A percentile compares a stretch with the other conserved stretches of the same genome.
These are phyloP conservation scores for Chalciporus pseudorubinellus DNA, from an alignment of 768 basidiomycete species.

Conservation along the genomic window DNA sequence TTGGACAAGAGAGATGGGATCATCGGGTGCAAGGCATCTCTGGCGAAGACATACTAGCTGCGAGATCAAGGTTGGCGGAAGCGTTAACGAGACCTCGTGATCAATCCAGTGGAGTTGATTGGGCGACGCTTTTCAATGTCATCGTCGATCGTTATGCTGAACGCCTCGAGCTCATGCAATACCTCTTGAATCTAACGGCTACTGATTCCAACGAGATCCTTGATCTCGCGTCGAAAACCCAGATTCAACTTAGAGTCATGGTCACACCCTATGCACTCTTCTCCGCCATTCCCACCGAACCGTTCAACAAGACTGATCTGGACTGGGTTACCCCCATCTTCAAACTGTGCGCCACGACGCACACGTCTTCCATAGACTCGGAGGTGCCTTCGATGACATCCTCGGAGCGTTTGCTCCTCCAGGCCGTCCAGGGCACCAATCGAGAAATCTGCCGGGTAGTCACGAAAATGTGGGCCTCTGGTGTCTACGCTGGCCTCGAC, in stretches of 20 bases:
- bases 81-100: not conserved
- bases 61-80: conserved; percentile 1
- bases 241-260: conserved; percentile 26
- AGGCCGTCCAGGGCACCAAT: conserved; percentile 31
- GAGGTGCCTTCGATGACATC: conserved; percentile 15
- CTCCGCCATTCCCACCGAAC: conserved; percentile 5
- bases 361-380: conserved; percentile 15
- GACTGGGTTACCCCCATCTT: conserved; percentile 33
- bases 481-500: conserved; percentile 23
- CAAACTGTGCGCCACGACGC: conserved; percentile 28
- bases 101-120: conserved; percentile 31
- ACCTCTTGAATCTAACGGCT: conserved; percentile 20
- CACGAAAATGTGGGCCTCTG: conserved; percentile 47
- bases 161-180: conserved; percentile 25
- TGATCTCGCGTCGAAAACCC: conserved; percentile 6
- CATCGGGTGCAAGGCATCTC: conserved; percentile 15
- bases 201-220: not conserved
- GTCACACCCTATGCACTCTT: conserved; percentile 28
- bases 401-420: conserved; percentile 29
- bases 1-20: conserved; percentile 13
- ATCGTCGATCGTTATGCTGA: conserved; percentile 32
- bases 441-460: conserved; percentile 46
- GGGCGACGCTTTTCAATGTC: conserved; percentile 28
- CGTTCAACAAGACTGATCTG: not conserved
- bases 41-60: conserved; percentile 4